Percentiles rank a stretch among this genome's conserved stretches.
Evolutionary conservation across 2,329 filamentous ascomycete genomes (phyloP).

Genomic region (Pseudocercospora eumusae): DNA sequence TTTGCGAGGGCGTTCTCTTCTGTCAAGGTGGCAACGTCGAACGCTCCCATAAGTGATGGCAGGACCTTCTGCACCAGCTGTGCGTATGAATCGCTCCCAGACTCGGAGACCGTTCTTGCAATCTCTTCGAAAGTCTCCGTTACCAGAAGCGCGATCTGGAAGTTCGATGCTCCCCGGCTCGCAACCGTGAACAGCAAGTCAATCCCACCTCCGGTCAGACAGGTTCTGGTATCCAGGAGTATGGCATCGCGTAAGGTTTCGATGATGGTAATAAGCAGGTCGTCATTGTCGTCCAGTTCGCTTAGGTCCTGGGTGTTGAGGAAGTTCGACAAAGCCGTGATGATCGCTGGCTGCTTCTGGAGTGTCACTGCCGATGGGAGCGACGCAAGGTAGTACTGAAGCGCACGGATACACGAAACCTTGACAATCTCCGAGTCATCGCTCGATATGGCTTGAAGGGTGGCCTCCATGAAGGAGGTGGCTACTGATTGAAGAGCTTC

Average conservation of each 20-base stretch:
- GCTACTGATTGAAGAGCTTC: conserved; percentile 57
- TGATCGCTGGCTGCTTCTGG: conserved; percentile 62
- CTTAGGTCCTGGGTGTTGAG: conserved; percentile 76
- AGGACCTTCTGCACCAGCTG: conserved; percentile 82
- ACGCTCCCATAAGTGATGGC: conserved; percentile 82
- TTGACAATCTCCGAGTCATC: conserved; percentile 87
- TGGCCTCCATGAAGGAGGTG: conserved; percentile 66
- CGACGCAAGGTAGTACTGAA: conserved; percentile 67
- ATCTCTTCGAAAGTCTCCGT: conserved; percentile 91
- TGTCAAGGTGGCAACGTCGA: conserved; percentile 83
- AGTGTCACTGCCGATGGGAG: conserved; percentile 54
- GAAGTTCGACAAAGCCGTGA: conserved; percentile 67
- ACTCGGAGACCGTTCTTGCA: conserved; percentile 66
- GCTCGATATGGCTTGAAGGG: conserved; percentile 71
- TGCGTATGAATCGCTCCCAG: conserved; percentile 68
- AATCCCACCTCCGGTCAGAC: conserved; percentile 72
- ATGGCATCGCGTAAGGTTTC: conserved; percentile 85
- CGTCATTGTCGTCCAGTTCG: conserved; percentile 85
- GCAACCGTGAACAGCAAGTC: conserved; percentile 86
- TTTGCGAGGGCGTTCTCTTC: conserved; percentile 82
- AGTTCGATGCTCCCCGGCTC: conserved; percentile 84
- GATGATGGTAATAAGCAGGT: conserved; percentile 85
- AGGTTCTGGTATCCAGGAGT: conserved; percentile 72
- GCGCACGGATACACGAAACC: conserved; percentile 83
- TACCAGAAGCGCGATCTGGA: conserved; percentile 84